Conservation (phyloP, 495 filamentous ascomycete species). For the Penicillium subrubescens region DNA sequence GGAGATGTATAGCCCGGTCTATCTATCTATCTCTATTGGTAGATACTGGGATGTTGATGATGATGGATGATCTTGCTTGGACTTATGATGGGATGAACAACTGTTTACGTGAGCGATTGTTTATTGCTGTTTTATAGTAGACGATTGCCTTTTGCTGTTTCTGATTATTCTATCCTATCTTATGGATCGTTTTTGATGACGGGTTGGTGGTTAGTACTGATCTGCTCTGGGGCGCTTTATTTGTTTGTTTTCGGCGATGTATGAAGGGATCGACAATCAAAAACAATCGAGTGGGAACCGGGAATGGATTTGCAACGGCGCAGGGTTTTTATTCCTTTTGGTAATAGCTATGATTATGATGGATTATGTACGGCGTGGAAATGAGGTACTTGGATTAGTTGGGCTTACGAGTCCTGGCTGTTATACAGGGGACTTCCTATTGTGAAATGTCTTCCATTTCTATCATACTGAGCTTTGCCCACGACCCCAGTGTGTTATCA, state of each 20-base stretch:
- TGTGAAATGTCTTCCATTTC: too few relatives aligned
- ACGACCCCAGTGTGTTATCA: not conserved
- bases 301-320: slow-evolving; percentile 7
- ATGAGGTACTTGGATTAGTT: not conserved
- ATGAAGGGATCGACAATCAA: slow-evolving; percentile 2
- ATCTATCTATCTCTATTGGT: too few relatives aligned
- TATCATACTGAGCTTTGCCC: not conserved
- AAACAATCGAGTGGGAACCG: not conserved
- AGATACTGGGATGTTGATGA: not conserved
- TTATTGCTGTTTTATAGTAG: not conserved
- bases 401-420: not conserved
- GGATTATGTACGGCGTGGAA: not conserved
- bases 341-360: not conserved
- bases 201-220: not conserved
- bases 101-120: not conserved
- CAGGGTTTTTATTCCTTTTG: not conserved
- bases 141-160: not conserved
- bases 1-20: too few relatives aligned
- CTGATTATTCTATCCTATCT: not conserved
- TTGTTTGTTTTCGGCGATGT: slow-evolving; percentile 8
- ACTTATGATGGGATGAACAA: not conserved
- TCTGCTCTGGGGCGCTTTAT: not conserved
- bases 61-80: not conserved
- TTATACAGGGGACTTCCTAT: not conserved
- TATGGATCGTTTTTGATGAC: not conserved